Evolutionary conservation across 495 filamentous ascomycete genomes (phyloP), one percentile per base, ranked within the genome.

Genomic region (Massariosphaeria phaeospora): DNA sequence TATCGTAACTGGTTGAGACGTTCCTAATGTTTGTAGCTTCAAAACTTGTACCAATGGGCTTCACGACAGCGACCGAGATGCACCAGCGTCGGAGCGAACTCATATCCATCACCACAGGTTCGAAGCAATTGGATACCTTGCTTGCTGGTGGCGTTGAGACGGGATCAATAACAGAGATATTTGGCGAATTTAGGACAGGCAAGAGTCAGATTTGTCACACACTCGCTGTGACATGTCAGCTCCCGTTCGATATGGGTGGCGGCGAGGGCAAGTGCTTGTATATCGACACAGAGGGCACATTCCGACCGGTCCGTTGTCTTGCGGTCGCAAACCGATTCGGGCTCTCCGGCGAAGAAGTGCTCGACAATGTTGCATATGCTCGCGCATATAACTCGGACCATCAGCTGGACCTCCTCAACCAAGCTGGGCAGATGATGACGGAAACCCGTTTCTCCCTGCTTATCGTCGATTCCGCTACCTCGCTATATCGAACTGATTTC

Each of bases 61-160:
- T 98, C 67, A 98, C 93, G 6, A 98, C 93, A 0, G 93, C 93
- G n/a, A 98, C 93, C 0, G 93, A 98, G 73, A 98, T 98, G 94
- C 93, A 98, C 64, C 88, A 88, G 40, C 83, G 93, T 52, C 83
- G 93, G 67, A 95, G 88, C 67, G 93, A 97, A 67, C 78, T 98
- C 44, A 98, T 98, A 56, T 97, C 91, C 3, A 90, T 98, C 56
- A 96, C 94, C 10, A 98, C 93, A 0, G 93, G 93, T 24, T 96
- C 91, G 7, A 98, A 98, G 72, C 86, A 95, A 60, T 79, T 98
- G 10, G 93, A 98, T 64, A 98, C 94, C 35, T 78, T 98, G 20
- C 79, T 98, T 8, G 93, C 91, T 23, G 93, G 93, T 54, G 93
- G 93, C 40, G 78, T 98, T 54, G 93, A 98, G 72, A 98, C 93